phyloP scores from a whole-genome alignment of 2,329 filamentous ascomycete genomes.

The Onygena corvina region DNA sequence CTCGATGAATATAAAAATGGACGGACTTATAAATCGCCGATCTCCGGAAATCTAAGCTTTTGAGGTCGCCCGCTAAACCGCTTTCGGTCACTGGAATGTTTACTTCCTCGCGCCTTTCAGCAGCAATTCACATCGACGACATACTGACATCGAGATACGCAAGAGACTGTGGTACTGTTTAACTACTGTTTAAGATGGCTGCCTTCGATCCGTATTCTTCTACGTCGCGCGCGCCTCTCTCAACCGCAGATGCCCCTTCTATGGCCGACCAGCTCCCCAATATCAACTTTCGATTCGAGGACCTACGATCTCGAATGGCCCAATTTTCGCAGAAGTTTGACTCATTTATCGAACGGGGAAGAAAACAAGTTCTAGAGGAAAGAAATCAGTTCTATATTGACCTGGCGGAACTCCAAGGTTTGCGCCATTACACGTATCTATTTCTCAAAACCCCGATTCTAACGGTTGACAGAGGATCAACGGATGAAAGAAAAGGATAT shows the following conservation, averaged over 20 bases:
- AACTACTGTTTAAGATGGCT: background rate
- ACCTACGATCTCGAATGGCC: slow-evolving; percentile 86
- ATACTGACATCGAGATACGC: too few relatives aligned
- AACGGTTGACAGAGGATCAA: slow-evolving; percentile 58
- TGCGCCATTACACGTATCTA: background rate
- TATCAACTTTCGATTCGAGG: slow-evolving; percentile 93
- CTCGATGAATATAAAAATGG: background rate
- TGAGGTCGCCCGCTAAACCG: background rate
- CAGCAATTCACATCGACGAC: background rate
- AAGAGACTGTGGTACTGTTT: background rate
- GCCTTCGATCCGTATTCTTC: slow-evolving; percentile 39
- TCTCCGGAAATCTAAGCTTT: background rate
- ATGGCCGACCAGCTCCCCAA: slow-evolving; percentile 63
- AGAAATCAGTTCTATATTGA: slow-evolving; percentile 88
- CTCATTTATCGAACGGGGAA: slow-evolving; percentile 80
- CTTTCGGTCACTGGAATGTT: background rate
- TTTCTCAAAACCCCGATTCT: background rate
- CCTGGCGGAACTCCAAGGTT: slow-evolving; percentile 80
- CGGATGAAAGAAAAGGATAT: slow-evolving; percentile 81
- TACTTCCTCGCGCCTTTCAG: background rate
- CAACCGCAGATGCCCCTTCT: slow-evolving; percentile 42
- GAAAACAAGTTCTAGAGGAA: slow-evolving; percentile 82
- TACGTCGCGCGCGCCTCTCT: slow-evolving; percentile 41
- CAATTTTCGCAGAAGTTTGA: slow-evolving; percentile 87
- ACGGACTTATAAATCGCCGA: background rate